These are phyloP conservation scores for Boletus tylopilopsis DNA, from an alignment of 768 basidiomycete genomes.

Conservation along the genomic window DNA sequence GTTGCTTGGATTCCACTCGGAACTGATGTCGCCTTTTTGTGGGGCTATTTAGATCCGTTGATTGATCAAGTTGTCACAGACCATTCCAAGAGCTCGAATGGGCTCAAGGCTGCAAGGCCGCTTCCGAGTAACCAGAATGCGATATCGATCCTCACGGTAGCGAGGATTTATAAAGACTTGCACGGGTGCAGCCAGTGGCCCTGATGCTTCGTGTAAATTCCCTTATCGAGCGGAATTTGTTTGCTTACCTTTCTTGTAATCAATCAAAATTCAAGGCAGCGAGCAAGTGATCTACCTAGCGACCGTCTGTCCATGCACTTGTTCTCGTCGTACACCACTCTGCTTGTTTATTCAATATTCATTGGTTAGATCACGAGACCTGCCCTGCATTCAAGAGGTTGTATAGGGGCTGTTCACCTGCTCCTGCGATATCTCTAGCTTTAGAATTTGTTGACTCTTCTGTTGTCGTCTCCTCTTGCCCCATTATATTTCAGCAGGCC, in stretches of 20 bases:
- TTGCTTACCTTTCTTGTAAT: neutral
- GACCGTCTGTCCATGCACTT: no score
- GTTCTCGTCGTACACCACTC: no score
- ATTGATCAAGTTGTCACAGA: constrained; percentile 71
- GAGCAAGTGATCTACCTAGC: no score
- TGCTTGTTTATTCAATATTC: no score
- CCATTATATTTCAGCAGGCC: no score
- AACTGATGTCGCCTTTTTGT: constrained; percentile 63
- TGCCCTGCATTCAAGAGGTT: no score
- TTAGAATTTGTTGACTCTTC: no score
- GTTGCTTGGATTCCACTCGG: constrained; percentile 60
- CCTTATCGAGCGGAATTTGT: neutral
- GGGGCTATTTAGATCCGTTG: constrained; percentile 72
- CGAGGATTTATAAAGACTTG: constrained; percentile 20
- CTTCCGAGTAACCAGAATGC: constrained; percentile 50
- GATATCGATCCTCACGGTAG: neutral
- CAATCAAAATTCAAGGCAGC: no score
- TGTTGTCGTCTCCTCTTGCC: no score
- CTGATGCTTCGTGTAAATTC: constrained; percentile 60
- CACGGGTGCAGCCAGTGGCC: constrained; percentile 36
- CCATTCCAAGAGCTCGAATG: constrained; percentile 71
- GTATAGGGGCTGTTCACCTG: no score
- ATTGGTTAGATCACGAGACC: no score
- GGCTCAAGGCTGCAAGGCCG: constrained; percentile 57
- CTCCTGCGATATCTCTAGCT: no score